Conservation (phyloP, 305 asterid genomes). For the Plantago coronopus region DNA sequence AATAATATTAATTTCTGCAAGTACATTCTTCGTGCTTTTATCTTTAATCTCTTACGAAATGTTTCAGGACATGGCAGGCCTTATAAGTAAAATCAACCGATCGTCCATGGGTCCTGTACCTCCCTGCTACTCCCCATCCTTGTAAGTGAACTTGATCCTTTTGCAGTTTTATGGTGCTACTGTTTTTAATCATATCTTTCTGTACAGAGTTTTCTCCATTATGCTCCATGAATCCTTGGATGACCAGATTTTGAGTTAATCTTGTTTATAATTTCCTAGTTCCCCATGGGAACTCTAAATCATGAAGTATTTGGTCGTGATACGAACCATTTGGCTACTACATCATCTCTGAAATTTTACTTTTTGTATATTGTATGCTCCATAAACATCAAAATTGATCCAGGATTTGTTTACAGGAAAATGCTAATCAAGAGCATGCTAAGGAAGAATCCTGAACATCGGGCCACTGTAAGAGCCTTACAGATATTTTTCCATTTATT, state of each 20-base stretch:
- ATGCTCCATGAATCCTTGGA: not conserved
- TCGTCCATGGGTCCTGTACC: constrained; percentile 98
- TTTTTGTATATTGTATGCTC: not conserved
- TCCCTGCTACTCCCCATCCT: constrained; percentile 84
- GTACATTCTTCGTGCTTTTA: too few relatives aligned
- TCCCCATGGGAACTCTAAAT: too few relatives aligned
- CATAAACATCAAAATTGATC: not conserved
- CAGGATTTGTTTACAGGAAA: constrained; percentile 51
- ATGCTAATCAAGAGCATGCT: constrained; percentile 90
- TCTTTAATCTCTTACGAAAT: not conserved
- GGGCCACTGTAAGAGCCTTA: constrained; percentile 68
- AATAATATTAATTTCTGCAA: too few relatives aligned
- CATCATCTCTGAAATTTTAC: not conserved
- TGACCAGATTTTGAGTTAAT: not conserved
- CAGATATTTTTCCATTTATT: not conserved
- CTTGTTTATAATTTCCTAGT: too few relatives aligned
- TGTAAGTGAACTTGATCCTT: constrained; percentile 51
- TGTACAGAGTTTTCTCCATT: too few relatives aligned
- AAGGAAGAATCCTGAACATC: constrained; percentile 94
- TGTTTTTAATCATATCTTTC: constrained; percentile 7
- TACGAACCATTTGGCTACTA: too few relatives aligned
- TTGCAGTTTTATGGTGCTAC: not conserved
- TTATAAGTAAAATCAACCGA: constrained; percentile 91
- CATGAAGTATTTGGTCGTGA: not conserved
- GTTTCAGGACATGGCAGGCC: constrained; percentile 96